Conservation (phyloP, 306 rosid genomes). For the Pyrus communis region DNA sequence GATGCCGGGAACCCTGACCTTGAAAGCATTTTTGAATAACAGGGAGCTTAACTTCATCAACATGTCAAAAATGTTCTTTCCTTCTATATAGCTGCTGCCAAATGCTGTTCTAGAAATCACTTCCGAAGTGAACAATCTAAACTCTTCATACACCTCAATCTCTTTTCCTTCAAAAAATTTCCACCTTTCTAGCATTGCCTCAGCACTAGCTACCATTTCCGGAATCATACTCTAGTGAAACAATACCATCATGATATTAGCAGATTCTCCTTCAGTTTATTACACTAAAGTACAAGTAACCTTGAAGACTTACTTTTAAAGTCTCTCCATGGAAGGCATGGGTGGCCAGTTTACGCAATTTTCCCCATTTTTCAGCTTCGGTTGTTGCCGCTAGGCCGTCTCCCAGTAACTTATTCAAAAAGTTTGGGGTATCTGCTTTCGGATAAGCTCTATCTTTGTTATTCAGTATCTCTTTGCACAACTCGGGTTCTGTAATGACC, state of each 20-base stretch:
- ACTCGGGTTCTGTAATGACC: conserved; percentile 20
- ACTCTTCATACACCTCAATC: conserved; percentile 21
- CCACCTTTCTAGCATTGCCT: conserved; percentile 19
- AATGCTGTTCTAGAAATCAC: conserved; percentile 22
- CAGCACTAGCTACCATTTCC: conserved; percentile 7
- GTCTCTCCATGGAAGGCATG: conserved; percentile 17
- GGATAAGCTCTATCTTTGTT: conserved; percentile 3
- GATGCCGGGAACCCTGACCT: neutral
- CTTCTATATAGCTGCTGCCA: conserved; percentile 24
- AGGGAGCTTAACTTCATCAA: neutral
- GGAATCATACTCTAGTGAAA: conserved; percentile 3
- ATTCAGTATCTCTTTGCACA: conserved; percentile 18
- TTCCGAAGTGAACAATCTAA: conserved; percentile 18
- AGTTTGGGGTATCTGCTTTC: neutral
- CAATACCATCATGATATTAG: neutral
- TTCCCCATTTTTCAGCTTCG: conserved; percentile 22
- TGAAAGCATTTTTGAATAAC: neutral
- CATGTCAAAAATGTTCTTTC: conserved; percentile 18
- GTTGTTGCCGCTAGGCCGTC: conserved; percentile 15
- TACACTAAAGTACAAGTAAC: neutral
- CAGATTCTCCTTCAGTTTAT: neutral
- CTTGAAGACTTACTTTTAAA: conserved; percentile 7
- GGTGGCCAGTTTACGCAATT: conserved; percentile 12
- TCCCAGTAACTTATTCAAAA: conserved; percentile 9
- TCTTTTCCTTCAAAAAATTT: conserved; percentile 15